A percentile compares a stretch with the other conserved stretches of the same genome.
Conservation (phyloP, 345 rosid genomes). For the Cardamine resedifolia region DNA sequence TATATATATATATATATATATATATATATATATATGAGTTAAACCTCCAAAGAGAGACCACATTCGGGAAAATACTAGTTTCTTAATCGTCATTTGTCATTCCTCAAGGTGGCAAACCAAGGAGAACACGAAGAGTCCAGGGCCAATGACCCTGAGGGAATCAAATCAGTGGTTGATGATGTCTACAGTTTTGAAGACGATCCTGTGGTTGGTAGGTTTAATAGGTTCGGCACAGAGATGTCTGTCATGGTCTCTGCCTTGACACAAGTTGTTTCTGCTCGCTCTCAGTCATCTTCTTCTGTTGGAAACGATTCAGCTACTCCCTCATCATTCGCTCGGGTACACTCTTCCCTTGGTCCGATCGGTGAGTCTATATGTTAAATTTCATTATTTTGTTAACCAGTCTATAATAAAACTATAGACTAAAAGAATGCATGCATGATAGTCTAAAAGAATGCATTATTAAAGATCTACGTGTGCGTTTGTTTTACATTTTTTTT, state of each 20-base stretch:
- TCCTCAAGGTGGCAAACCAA: constrained; percentile 47
- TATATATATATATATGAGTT: constrained; percentile 5
- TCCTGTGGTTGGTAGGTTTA: constrained; percentile 30
- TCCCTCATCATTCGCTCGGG: not conserved
- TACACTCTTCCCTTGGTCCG: constrained; percentile 44
- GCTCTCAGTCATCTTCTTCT: constrained; percentile 23
- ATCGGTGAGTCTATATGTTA: constrained; percentile 30
- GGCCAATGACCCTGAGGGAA: constrained; percentile 25
- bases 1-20: too few species aligned
- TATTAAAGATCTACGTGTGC: not conserved
- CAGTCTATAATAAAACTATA: not conserved
- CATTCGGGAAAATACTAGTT: not conserved
- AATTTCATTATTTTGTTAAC: not conserved
- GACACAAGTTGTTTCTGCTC: constrained; percentile 56
- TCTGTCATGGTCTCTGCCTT: constrained; percentile 76
- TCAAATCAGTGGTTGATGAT: not conserved
- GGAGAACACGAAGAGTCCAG: constrained; percentile 23
- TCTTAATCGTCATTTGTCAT: constrained; percentile 24
- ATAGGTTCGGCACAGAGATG: constrained; percentile 50
- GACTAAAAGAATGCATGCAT: not conserved
- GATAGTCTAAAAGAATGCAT: not conserved
- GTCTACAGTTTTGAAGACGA: constrained; percentile 23
- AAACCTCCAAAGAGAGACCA: not conserved
- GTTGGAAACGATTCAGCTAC: constrained; percentile 20
- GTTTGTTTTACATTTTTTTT: not conserved